Evolutionary conservation across 768 basidiomycete genomes (phyloP).

Genomic region (Sarcomyxa edulis): DNA sequence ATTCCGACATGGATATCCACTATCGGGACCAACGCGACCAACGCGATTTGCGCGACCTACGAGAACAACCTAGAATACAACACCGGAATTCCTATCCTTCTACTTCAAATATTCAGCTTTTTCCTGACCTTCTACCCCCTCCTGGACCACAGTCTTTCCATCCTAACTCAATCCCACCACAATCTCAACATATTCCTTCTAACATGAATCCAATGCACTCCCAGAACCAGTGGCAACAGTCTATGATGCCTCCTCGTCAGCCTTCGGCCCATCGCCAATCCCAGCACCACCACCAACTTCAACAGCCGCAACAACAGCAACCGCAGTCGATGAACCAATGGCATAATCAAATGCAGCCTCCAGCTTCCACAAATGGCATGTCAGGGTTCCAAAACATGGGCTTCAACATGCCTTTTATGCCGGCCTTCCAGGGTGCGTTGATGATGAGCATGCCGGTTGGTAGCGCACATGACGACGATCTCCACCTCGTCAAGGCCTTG

Average conservation of each 20-base stretch:
- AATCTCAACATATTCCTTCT: too few species aligned
- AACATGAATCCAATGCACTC: too few species aligned
- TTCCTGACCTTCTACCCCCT: too few species aligned
- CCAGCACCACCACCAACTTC: constrained; percentile 4
- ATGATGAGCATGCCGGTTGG: constrained; percentile 49
- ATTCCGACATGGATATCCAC: constrained; percentile 4
- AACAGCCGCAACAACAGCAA: constrained; percentile 4
- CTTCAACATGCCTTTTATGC: constrained; percentile 30
- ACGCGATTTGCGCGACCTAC: too few species aligned
- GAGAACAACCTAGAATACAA: too few species aligned
- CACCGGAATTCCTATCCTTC: too few species aligned
- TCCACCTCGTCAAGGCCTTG: constrained; percentile 47
- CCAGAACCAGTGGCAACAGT: too few species aligned
- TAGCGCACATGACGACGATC: constrained; percentile 44
- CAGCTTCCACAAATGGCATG: constrained; percentile 6
- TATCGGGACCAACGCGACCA: constrained; percentile 5
- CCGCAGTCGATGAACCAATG: constrained; percentile 2
- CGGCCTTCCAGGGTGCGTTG: constrained; percentile 51
- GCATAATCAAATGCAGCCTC: neutral
- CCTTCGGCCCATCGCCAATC: neutral
- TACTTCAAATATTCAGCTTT: neutral
- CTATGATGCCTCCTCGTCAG: constrained; percentile 3
- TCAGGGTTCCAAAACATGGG: constrained; percentile 13
- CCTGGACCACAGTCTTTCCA: neutral
- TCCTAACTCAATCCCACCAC: neutral